Base-by-base conservation (phyloP, 2,329 filamentous ascomycete genomes). In the Hypoxylon sp. region DNA sequence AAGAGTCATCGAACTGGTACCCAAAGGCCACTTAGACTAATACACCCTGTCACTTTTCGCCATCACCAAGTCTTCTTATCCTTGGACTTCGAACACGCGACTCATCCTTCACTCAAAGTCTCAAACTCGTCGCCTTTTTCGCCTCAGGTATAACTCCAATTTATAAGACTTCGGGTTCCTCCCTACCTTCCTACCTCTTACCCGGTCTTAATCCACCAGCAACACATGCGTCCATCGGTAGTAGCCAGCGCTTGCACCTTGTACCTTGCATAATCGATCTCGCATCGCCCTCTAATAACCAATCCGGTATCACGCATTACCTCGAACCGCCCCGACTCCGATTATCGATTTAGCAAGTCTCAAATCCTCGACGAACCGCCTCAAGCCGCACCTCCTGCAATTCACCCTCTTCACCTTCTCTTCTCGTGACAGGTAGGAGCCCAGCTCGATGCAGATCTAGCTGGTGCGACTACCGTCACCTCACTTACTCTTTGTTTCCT, bases 1-100 rank as follows among this genome's bases (percentile, higher is more conserved):
- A 76, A 76, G 76, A 77, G 75, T 77, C 75, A 78, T 78, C 75
- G 65, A 68, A 70, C 71, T 67, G 69, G 67, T 71, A 69, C 71
- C 73, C 71, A 67, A 71, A 67, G 61, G 60, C 70, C 67, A 67
- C 63, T 71, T 69, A 56, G 63, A 70, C 60, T 56, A 60, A 34
- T 23, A 32, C 67, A 72, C 69, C 68, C 72, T 69, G 69, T 68
- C 70, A 66, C 69, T 68, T 62, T 67, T 72, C 68, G 67, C 65
- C 67, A 67, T 71, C 52, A 54, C 52, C 37, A 47, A 29, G 23
- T 34, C 54, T 47, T 50, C 43, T 29, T 61, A 57, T 51, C 46
- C 61, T 64, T 67, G 55, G 58, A 23, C 37, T 61, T 51, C 30
- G 54, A 63, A 62, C 58, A 68, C 64, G 67, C 67, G 67, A 70